Evolutionary conservation across 805 yeast species (phyloP), one percentile per base, ranked within the genome.

Genomic region (Sugiyamaella smithiae): DNA sequence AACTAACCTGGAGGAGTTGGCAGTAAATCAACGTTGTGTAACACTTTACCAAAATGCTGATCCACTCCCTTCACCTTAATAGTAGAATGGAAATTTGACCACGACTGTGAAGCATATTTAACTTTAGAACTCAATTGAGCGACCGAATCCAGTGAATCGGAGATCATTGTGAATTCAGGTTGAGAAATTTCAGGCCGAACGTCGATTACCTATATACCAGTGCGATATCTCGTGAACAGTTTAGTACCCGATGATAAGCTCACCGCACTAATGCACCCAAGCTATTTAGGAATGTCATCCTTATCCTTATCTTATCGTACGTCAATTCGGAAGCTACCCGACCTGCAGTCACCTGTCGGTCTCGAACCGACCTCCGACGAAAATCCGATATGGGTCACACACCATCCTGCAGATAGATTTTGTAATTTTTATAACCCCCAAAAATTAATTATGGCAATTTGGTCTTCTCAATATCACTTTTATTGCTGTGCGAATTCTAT

Each of bases 301-400:
- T n/a, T n/a, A n/a, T n/a, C 38, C 20, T 20, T 35, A 35, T 35
- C 38, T 35, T 35, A 35, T 35, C 38, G 22, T 20, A 29, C 33
- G 33, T 29, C 33, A 29, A 20, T 20, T 35, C 38, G 38, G 38
- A 12, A 14, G 14, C 12, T 16, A n/a, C 7, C 33, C 33, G 33
- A 29, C 33, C 33, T 29, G 33, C 33, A 29, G 33, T n/a, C n/a
- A n/a, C n/a, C n/a, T n/a, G n/a, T 14, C 38, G 38, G 38, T 16
- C 22, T 12, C 38, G 38, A 35, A 9, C 38, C 38, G 38, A 35
- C 16, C 38, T 35, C 38, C 38, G 38, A 35, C 9, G 22, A 35
- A 35, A 35, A 14, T 35, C 38, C 38, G 38, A 35, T 14, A 35
- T 11, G n/a, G n/a, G 9, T 26, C 29, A 26, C 29, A 26, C 11